Evolutionary conservation across 768 basidiomycete genomes (phyloP).

Genomic region (Hypholoma fasciculare): DNA sequence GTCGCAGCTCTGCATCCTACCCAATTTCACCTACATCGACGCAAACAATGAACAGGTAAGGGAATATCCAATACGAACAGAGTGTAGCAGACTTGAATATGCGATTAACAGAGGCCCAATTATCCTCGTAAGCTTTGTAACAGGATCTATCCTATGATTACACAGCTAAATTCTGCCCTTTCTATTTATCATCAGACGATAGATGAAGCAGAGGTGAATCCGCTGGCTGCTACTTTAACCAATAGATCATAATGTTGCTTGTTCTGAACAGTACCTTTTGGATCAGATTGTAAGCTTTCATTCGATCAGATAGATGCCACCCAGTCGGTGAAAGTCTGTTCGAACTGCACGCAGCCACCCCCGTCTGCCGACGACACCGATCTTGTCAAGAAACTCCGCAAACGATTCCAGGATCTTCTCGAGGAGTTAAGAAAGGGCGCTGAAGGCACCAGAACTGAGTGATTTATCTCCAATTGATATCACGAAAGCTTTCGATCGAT

Average conservation of each 20-base stretch:
- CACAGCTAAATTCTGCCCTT: background rate
- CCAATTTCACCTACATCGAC: no score
- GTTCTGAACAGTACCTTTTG: conserved; percentile 29
- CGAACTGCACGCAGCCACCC: conserved; percentile 26
- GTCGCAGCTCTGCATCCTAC: background rate
- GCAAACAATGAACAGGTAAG: conserved; percentile 1
- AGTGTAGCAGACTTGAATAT: background rate
- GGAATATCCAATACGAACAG: background rate
- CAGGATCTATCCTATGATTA: background rate
- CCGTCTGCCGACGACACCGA: conserved; percentile 38
- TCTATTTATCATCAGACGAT: conserved; percentile 19
- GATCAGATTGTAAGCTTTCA: conserved; percentile 32
- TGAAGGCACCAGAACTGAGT: conserved; percentile 24
- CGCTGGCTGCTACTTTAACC: background rate
- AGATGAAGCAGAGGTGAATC: conserved; percentile 27
- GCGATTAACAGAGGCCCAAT: conserved; percentile 17
- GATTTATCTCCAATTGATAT: background rate
- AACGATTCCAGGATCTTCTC: conserved; percentile 34
- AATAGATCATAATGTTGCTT: background rate
- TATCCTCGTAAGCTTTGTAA: conserved; percentile 16
- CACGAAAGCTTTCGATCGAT: no score
- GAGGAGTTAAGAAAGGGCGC: conserved; percentile 32
- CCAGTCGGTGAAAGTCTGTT: background rate
- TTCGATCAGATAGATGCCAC: background rate
- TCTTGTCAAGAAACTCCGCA: conserved; percentile 34